A percentile compares a stretch with the other conserved stretches of the same genome.
phyloP scores from a whole-genome alignment of 1,284 basidiomycete species.

The Moesziomyces parantarcticus region DNA sequence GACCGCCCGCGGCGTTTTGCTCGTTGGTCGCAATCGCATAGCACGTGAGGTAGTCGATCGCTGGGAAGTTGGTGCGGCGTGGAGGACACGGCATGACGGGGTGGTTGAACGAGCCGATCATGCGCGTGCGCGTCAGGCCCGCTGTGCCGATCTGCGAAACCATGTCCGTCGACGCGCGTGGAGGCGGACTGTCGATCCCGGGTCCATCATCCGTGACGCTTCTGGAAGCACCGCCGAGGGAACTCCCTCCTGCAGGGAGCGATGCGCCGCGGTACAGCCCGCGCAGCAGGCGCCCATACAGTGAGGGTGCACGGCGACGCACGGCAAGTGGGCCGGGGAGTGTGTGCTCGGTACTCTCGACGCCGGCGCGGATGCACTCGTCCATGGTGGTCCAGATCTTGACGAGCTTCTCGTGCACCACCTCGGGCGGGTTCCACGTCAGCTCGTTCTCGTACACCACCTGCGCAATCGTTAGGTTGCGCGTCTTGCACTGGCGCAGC shows the following conservation, averaged over 20 bases:
- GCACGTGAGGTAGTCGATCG: constrained; percentile 84
- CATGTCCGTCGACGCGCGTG: constrained; percentile 3
- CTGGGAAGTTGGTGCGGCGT: constrained; percentile 84
- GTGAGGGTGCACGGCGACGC: constrained; percentile 53
- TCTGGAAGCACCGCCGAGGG: constrained; percentile 1
- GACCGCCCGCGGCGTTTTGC: constrained; percentile 89
- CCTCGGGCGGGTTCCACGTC: constrained; percentile 57
- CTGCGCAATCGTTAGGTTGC: constrained; percentile 76
- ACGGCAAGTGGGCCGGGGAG: constrained; percentile 81
- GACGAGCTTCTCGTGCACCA: constrained; percentile 56
- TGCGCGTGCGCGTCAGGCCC: constrained; percentile 57
- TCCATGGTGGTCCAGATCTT: constrained; percentile 92
- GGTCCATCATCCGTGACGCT: constrained; percentile 4
- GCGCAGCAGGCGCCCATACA: constrained; percentile 82
- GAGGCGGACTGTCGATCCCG: constrained; percentile 17
- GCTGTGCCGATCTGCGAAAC: constrained; percentile 1
- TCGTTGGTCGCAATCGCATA: constrained; percentile 70
- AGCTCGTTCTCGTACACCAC: constrained; percentile 95
- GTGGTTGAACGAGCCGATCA: constrained; percentile 84
- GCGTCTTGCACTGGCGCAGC: constrained; percentile 79
- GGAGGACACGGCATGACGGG: constrained; percentile 73
- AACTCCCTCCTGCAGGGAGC: constrained; percentile 3
- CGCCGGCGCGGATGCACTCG: constrained; percentile 87
- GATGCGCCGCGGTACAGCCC: constrained; percentile 72
- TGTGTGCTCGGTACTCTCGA: constrained; percentile 79